A percentile compares a stretch with the other conserved stretches of the same genome.
phyloP scores from a whole-genome alignment of 73 alveolate species.

The Paramecium biaurelia region DNA sequence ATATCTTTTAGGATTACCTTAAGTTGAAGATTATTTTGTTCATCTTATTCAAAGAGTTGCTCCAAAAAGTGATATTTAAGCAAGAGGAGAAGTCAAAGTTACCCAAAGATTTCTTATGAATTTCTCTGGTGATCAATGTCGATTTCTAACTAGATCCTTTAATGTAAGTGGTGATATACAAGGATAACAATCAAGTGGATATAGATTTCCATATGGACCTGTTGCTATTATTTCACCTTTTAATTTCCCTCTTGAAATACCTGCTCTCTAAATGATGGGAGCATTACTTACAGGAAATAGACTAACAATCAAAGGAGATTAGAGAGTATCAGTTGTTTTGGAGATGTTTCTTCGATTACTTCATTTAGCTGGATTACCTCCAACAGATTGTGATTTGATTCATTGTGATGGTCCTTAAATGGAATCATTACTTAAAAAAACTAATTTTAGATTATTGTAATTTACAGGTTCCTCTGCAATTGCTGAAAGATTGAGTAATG shows the following conservation, averaged over 20 bases:
- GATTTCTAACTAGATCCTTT: conserved; percentile 74
- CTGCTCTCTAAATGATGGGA: conserved; percentile 81
- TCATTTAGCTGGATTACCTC: conserved; percentile 80
- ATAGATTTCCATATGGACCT: conserved; percentile 87
- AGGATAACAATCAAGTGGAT: conserved; percentile 81
- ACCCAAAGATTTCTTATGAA: conserved; percentile 73
- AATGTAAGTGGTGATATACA: conserved; percentile 82
- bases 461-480: conserved; percentile 80
- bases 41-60: conserved; percentile 77
- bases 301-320: conserved; percentile 81
- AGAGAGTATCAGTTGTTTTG: conserved; percentile 80
- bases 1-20: conserved; percentile 70
- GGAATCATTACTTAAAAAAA: conserved; percentile 64
- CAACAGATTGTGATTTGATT: conserved; percentile 68
- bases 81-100: conserved; percentile 68
- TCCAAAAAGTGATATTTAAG: conserved; percentile 80
- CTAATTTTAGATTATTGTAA: conserved; percentile 63
- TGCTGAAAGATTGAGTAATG: conserved; percentile 66
- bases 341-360: conserved; percentile 88
- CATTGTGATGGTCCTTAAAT: conserved; percentile 74
- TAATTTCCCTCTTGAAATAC: conserved; percentile 94
- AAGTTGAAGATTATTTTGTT: conserved; percentile 77
- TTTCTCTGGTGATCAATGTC: conserved; percentile 90
- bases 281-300: conserved; percentile 84
- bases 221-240: conserved; percentile 89